Percentiles rank a stretch among this genome's conserved stretches.
phyloP scores from a whole-genome alignment of 2,329 filamentous ascomycete species.

The Pyrenophora graminea region DNA sequence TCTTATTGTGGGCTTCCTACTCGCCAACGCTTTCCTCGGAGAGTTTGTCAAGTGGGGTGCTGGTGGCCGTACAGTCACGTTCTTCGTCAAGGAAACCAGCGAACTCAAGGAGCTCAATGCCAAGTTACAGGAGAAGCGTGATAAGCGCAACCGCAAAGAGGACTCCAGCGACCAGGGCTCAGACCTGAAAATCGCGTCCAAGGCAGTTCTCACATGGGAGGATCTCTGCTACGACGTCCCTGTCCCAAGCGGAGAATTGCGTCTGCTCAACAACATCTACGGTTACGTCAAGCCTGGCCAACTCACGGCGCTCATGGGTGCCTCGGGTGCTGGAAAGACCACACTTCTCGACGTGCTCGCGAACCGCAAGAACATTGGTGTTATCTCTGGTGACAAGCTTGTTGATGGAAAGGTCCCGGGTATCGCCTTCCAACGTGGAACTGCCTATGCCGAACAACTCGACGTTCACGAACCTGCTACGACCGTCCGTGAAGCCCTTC shows the following conservation, averaged over 20 bases:
- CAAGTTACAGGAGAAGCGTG: slow-evolving; percentile 63
- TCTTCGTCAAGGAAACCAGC: slow-evolving; percentile 72
- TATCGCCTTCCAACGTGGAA: slow-evolving; percentile 66
- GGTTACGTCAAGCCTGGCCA: slow-evolving; percentile 62
- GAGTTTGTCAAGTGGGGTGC: slow-evolving; percentile 78
- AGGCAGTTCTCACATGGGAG: slow-evolving; percentile 62
- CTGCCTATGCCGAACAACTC: slow-evolving; percentile 67
- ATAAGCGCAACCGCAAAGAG: slow-evolving; percentile 55
- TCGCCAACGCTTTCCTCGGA: slow-evolving; percentile 73
- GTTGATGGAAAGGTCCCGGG: slow-evolving; percentile 63
- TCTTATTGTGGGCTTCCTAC: slow-evolving; percentile 75
- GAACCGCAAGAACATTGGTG: slow-evolving; percentile 66
- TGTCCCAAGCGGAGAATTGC: slow-evolving; percentile 61
- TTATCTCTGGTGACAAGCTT: slow-evolving; percentile 65
- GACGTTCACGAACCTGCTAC: slow-evolving; percentile 66
- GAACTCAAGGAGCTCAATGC: slow-evolving; percentile 70
- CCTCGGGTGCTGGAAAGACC: slow-evolving; percentile 77
- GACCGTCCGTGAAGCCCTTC: slow-evolving; percentile 68
- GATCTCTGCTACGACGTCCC: slow-evolving; percentile 70
- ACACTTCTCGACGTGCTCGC: slow-evolving; percentile 80
- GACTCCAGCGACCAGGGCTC: slow-evolving; percentile 48
- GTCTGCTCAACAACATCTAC: slow-evolving; percentile 60
- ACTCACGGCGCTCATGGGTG: slow-evolving; percentile 53
- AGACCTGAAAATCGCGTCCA: slow-evolving; percentile 58
- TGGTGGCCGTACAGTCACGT: slow-evolving; percentile 78